A percentile compares a stretch with the other conserved stretches of the same genome.
Conservation (phyloP, 495 filamentous ascomycete species). For the Penicillium coffeae region DNA sequence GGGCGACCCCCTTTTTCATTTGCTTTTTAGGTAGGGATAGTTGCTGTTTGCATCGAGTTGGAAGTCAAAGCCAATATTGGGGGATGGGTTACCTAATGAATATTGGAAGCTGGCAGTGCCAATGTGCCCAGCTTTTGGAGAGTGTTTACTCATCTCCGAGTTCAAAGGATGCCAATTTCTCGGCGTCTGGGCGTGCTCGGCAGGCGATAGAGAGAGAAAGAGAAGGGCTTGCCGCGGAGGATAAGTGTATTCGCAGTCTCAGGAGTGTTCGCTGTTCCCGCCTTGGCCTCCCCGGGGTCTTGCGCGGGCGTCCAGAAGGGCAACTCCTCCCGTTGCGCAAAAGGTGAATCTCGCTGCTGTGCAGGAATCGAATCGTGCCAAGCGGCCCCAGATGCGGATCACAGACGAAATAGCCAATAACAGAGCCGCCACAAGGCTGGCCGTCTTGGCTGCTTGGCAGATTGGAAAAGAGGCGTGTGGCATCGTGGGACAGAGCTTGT, state of each 20-base stretch:
- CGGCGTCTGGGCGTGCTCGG: conserved; percentile 31
- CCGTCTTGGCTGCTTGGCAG: conserved; percentile 40
- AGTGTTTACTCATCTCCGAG: conserved; percentile 6
- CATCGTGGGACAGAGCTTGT: conserved; percentile 10
- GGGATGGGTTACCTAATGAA: conserved; percentile 18
- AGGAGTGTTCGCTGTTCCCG: too few relatives aligned
- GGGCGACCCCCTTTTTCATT: neutral
- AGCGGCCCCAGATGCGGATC: conserved; percentile 29
- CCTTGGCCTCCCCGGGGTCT: too few relatives aligned
- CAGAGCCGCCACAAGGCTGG: neutral
- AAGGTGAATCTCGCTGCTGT: neutral
- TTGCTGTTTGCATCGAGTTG: neutral
- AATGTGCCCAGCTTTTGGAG: conserved; percentile 2
- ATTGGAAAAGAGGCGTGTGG: conserved; percentile 21
- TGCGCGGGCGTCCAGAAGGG: too few relatives aligned
- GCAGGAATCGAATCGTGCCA: conserved; percentile 7
- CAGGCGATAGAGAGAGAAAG: conserved; percentile 2
- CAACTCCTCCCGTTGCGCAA: too few relatives aligned
- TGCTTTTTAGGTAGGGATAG: neutral
- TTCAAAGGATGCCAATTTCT: conserved; percentile 31
- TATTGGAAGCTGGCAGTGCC: conserved; percentile 10
- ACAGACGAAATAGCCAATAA: conserved; percentile 18
- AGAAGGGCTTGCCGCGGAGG: neutral
- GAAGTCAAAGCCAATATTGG: conserved; percentile 1
- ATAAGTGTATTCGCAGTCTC: too few relatives aligned